Evolutionary conservation across 192 early-diverging fungal species (phyloP).

Genomic region (Backusella tuberculispora): DNA sequence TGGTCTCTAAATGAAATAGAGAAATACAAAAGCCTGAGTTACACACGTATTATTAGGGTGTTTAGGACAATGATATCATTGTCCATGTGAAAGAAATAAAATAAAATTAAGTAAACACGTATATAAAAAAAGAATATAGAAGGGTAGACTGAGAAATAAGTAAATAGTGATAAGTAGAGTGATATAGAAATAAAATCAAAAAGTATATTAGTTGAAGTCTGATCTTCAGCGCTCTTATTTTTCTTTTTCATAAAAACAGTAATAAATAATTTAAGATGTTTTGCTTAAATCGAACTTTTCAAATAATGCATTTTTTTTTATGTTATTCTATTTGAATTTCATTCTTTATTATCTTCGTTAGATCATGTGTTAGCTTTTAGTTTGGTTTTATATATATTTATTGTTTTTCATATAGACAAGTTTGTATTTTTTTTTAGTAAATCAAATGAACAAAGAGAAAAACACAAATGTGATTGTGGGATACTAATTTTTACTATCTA

Average conservation of each 20-base stretch:
- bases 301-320: too few relatives aligned
- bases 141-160: neutral
- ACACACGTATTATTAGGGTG: neutral
- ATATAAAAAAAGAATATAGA: neutral
- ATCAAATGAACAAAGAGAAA: neutral
- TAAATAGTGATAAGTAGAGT: neutral
- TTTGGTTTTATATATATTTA: neutral
- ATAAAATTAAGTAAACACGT: neutral
- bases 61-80: slow-evolving; percentile 1
- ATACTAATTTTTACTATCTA: neutral
- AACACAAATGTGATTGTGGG: neutral
- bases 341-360: neutral
- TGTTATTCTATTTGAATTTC: neutral
- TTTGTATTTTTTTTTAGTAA: neutral
- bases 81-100: slow-evolving; percentile 3
- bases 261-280: neutral
- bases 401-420: neutral
- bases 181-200: neutral
- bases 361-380: neutral
- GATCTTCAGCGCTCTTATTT: neutral
- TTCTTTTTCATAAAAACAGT: neutral
- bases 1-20: neutral
- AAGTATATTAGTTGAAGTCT: neutral
- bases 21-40: neutral
- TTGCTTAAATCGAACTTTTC: neutral